Conservation (phyloP, 1,284 basidiomycete genomes). For the Apiotrichum veenhuisii region DNA sequence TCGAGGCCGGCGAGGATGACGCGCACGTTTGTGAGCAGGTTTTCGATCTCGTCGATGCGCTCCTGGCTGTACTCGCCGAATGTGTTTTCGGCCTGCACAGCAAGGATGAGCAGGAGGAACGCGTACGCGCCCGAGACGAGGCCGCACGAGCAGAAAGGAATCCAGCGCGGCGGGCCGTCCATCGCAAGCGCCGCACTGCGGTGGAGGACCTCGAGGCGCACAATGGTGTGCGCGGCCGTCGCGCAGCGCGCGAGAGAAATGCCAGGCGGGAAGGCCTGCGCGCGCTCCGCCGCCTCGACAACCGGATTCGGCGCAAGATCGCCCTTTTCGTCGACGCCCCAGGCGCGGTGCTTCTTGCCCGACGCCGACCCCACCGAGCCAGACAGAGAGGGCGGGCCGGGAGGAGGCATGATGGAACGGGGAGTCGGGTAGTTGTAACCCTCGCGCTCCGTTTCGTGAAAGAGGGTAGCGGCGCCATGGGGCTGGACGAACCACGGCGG, state of each 20-base stretch:
- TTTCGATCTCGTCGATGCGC: conserved; percentile 41
- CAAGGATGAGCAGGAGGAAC: conserved; percentile 48
- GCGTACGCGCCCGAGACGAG: conserved; percentile 48
- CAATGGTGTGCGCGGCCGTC: conserved; percentile 49
- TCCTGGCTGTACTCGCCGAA: conserved; percentile 29
- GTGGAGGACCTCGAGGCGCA: conserved; percentile 49
- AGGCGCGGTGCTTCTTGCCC: conserved; percentile 38
- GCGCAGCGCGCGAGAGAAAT: conserved; percentile 46
- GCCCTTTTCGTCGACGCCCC: conserved; percentile 45
- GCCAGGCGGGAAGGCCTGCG: conserved; percentile 47
- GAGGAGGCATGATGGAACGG: background rate
- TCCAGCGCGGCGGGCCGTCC: conserved; percentile 43
- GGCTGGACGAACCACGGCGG: conserved; percentile 43
- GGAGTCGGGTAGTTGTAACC: background rate
- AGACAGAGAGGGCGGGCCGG: background rate
- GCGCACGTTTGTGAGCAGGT: conserved; percentile 48
- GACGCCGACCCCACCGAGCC: background rate
- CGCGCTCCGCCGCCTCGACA: conserved; percentile 3
- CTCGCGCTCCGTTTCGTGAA: background rate
- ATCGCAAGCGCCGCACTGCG: conserved; percentile 46
- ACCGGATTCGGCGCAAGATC: conserved; percentile 17
- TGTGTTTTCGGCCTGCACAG: conserved; percentile 44
- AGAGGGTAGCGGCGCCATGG: conserved; percentile 33
- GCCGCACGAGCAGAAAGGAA: conserved; percentile 51
- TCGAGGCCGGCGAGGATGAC: conserved; percentile 49